Evolutionary conservation across 1,284 basidiomycete species (phyloP).

Genomic region (Ceraceosorus guamensis): DNA sequence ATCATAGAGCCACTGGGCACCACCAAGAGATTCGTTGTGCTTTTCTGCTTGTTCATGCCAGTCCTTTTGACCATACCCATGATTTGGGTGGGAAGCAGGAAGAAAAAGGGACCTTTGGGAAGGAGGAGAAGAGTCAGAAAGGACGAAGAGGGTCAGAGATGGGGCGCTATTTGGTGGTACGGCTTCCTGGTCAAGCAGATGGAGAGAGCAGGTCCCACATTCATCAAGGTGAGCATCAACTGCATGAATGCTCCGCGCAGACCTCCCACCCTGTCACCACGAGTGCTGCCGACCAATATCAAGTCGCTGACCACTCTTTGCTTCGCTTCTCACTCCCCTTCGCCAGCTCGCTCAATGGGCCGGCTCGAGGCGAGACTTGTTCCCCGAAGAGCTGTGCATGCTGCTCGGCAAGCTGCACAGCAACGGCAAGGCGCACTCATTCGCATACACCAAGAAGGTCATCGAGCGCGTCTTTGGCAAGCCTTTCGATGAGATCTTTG

Average conservation of each 20-base stretch:
- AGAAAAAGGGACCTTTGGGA: constrained; percentile 23
- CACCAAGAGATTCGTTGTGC: constrained; percentile 70
- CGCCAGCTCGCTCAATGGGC: constrained; percentile 92
- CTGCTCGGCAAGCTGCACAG: constrained; percentile 82
- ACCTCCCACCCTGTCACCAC: no score
- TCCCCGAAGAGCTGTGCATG: constrained; percentile 83
- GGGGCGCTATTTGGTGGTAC: constrained; percentile 74
- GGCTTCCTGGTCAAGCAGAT: constrained; percentile 76
- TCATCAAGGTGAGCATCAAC: constrained; percentile 61
- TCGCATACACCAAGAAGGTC: constrained; percentile 71
- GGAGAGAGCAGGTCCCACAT: constrained; percentile 91
- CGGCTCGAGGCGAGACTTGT: constrained; percentile 85
- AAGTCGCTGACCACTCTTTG: neutral
- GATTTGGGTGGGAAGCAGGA: constrained; percentile 61
- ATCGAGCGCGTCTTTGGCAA: constrained; percentile 71
- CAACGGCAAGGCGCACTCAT: constrained; percentile 72
- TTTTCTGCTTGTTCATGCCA: constrained; percentile 76
- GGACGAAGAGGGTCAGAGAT: constrained; percentile 30
- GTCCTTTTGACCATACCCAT: constrained; percentile 79
- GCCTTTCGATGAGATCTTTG: constrained; percentile 78
- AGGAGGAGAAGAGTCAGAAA: constrained; percentile 21
- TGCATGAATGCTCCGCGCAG: neutral
- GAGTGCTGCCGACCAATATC: neutral
- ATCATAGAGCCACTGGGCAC: constrained; percentile 84
- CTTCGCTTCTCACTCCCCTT: neutral